Percentiles rank a stretch among this genome's conserved stretches.
phyloP scores from a whole-genome alignment of 352 stramenopile genomes.

The Phytophthora fragariae region DNA sequence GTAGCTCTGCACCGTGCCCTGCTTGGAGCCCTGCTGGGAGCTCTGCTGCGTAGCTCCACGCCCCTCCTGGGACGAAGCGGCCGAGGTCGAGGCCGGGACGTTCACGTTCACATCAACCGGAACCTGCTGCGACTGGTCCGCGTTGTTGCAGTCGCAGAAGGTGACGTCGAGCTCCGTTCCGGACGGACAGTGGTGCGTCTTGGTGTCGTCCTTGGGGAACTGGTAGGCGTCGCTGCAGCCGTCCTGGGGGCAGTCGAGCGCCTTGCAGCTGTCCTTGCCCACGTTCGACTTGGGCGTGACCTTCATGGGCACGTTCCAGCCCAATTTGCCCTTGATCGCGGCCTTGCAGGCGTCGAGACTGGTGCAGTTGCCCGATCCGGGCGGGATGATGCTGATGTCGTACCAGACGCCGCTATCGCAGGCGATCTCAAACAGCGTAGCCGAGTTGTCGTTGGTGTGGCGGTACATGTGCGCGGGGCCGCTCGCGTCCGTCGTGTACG shows the following conservation, averaged over 20 bases:
- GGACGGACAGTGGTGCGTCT: constrained; percentile 66
- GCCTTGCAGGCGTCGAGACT: constrained; percentile 47
- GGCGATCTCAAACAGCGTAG: constrained; percentile 47
- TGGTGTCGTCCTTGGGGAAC: constrained; percentile 66
- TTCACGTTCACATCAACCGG: neutral
- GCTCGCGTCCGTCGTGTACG: constrained; percentile 22
- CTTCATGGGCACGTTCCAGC: constrained; percentile 67
- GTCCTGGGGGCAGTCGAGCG: constrained; percentile 42
- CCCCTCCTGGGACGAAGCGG: constrained; percentile 23
- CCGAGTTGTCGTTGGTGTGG: constrained; percentile 41
- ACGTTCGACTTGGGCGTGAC: constrained; percentile 46
- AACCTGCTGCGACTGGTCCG: constrained; percentile 16
- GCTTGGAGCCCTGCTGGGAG: constrained; percentile 1
- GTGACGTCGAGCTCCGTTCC: constrained; percentile 53
- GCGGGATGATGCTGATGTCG: constrained; percentile 74
- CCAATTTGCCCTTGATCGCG: constrained; percentile 38
- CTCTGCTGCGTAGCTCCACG: constrained; percentile 24
- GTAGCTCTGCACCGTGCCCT: constrained; percentile 32
- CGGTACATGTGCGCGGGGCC: constrained; percentile 62
- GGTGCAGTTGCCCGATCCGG: constrained; percentile 35
- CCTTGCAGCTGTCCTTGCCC: constrained; percentile 38
- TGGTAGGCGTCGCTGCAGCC: constrained; percentile 68
- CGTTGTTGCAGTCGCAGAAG: constrained; percentile 48
- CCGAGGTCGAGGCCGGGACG: constrained; percentile 2
- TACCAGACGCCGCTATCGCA: constrained; percentile 52